Conservation (phyloP, 1,284 basidiomycete genomes). For the Filobasidium uniguttulatum region DNA sequence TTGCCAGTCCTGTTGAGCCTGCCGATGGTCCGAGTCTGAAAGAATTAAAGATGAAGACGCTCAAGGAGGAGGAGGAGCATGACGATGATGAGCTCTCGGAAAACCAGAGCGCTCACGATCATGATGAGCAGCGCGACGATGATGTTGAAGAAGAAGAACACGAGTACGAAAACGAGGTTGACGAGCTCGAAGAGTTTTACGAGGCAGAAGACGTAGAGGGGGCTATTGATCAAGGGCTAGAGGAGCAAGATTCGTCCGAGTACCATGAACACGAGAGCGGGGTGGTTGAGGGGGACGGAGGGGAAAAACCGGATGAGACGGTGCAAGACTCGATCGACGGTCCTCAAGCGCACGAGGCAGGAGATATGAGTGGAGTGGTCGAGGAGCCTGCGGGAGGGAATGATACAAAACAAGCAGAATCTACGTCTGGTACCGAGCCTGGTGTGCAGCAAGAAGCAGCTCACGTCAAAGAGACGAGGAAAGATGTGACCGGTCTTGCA, state of each 20-base stretch:
- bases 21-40: constrained; percentile 10
- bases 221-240: constrained; percentile 21
- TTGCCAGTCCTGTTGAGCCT: constrained; percentile 35
- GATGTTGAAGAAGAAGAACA: constrained; percentile 11
- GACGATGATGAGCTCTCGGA: constrained; percentile 34
- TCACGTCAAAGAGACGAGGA: not conserved
- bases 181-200: not conserved
- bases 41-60: constrained; percentile 9
- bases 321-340: constrained; percentile 11
- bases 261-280: no score
- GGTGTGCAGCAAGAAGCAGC: no score
- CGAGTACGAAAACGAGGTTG: constrained; percentile 3
- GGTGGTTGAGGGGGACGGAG: constrained; percentile 10
- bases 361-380: not conserved
- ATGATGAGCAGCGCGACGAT: constrained; percentile 11
- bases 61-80: constrained; percentile 33
- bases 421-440: no score
- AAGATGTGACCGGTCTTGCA: not conserved
- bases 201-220: constrained; percentile 2
- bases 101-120: constrained; percentile 17
- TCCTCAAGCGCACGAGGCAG: not conserved
- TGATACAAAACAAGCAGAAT: not conserved
- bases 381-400: no score
- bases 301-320: constrained; percentile 1
- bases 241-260: constrained; percentile 40